These are phyloP conservation scores for Saturnispora dispora DNA, from an alignment of 805 yeast species.

Conservation along the genomic window DNA sequence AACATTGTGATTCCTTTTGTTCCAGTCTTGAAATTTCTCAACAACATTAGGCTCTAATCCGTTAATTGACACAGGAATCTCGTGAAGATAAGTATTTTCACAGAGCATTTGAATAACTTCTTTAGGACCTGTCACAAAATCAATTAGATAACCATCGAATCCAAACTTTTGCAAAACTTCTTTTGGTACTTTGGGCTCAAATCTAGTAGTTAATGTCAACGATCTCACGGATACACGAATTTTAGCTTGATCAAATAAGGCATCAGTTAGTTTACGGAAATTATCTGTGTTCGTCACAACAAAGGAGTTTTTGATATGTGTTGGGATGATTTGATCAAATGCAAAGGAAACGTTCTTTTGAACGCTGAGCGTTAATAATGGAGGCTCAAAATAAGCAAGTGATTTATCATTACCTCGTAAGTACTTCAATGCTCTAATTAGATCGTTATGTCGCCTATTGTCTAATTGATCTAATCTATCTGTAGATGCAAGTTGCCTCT, in stretches of 20 bases:
- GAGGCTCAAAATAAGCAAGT: slow-evolving; percentile 57
- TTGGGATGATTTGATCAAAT: slow-evolving; percentile 2
- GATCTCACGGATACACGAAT: slow-evolving; percentile 48
- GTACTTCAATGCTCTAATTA: slow-evolving; percentile 32
- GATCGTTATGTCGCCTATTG: slow-evolving; percentile 17
- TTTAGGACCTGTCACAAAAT: slow-evolving; percentile 63
- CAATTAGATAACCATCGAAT: slow-evolving; percentile 73
- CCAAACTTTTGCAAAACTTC: slow-evolving; percentile 38
- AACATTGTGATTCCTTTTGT: slow-evolving; percentile 29
- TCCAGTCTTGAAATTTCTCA: slow-evolving; percentile 8
- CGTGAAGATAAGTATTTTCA: slow-evolving; percentile 39
- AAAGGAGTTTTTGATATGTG: slow-evolving; percentile 1
- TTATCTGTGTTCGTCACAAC: slow-evolving; percentile 47
- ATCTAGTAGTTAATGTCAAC: slow-evolving; percentile 13
- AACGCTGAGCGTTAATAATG: slow-evolving; percentile 54
- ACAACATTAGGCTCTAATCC: slow-evolving; percentile 24
- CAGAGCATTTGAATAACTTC: slow-evolving; percentile 67
- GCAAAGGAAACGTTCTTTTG: slow-evolving; percentile 38
- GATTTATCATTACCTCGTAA: slow-evolving; percentile 31
- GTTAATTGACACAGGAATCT: slow-evolving; percentile 54
- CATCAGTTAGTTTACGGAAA: slow-evolving; percentile 36
- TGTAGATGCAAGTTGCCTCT: slow-evolving; percentile 28
- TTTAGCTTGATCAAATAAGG: slow-evolving; percentile 31
- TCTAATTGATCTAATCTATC: slow-evolving; percentile 47
- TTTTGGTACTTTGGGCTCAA: slow-evolving; percentile 10